These are phyloP conservation scores for Stachybotrys chartarum DNA, from an alignment of 2,329 filamentous ascomycete species.

Conservation along the genomic window DNA sequence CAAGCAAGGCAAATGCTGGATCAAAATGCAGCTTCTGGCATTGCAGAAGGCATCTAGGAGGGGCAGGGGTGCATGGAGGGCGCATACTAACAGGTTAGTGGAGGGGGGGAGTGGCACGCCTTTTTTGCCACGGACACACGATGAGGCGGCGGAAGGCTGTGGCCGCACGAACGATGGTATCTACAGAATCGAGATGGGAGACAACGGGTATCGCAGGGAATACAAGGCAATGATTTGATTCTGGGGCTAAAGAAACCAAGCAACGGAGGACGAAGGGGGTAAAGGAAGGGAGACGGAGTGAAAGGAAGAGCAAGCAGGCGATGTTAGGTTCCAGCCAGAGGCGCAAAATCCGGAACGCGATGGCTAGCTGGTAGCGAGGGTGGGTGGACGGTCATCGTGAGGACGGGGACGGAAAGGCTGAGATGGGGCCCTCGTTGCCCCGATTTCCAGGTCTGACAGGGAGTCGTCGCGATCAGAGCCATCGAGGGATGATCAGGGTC, in stretches of 20 bases:
- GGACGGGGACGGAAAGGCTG: constrained; percentile 8
- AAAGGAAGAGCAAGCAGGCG: background rate
- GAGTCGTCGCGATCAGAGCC: constrained; percentile 18
- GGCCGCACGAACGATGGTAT: background rate
- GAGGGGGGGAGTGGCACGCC: background rate
- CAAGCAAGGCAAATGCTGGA: background rate
- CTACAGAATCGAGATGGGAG: background rate
- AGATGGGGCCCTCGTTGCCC: constrained; percentile 24
- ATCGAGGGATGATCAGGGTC: constrained; percentile 19
- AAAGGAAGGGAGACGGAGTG: background rate
- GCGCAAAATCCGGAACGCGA: no score
- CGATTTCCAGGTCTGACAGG: constrained; percentile 22
- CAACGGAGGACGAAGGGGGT: background rate
- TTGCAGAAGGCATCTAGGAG: background rate
- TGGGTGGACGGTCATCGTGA: constrained; percentile 2
- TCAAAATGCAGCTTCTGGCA: background rate
- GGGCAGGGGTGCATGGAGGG: background rate
- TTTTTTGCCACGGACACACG: background rate
- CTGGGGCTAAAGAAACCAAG: no score
- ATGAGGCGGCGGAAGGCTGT: background rate
- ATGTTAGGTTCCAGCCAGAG: background rate
- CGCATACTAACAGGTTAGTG: background rate
- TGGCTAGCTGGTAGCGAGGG: constrained; percentile 1
- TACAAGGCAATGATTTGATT: no score
- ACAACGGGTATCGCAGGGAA: no score